phyloP scores from a whole-genome alignment of 2,329 filamentous ascomycete species.

The Fusarium clavum region DNA sequence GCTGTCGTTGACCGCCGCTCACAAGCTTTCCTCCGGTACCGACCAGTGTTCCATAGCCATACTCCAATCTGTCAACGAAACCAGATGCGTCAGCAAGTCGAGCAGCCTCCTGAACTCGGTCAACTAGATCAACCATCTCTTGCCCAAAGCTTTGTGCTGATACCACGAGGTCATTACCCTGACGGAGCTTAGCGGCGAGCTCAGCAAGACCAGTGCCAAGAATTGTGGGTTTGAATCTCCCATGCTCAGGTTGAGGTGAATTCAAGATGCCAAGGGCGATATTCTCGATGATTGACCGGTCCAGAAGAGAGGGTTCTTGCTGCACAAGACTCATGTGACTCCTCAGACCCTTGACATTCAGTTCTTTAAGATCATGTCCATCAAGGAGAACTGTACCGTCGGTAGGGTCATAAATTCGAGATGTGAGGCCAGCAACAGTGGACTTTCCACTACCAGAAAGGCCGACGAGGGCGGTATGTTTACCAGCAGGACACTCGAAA shows the following conservation, averaged over 20 bases:
- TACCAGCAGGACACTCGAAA: slow-evolving; percentile 60
- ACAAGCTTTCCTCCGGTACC: slow-evolving; percentile 66
- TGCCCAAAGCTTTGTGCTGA: slow-evolving; percentile 58
- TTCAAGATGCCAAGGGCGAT: slow-evolving; percentile 63
- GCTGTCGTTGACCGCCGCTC: slow-evolving; percentile 70
- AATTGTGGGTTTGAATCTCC: slow-evolving; percentile 58
- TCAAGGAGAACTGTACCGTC: slow-evolving; percentile 61
- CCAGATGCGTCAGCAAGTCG: slow-evolving; percentile 67
- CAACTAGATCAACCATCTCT: slow-evolving; percentile 63
- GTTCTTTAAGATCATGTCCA: slow-evolving; percentile 58
- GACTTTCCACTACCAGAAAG: slow-evolving; percentile 69
- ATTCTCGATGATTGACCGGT: slow-evolving; percentile 62
- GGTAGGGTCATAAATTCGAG: slow-evolving; percentile 68
- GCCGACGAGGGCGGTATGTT: slow-evolving; percentile 68
- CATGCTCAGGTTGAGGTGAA: slow-evolving; percentile 55
- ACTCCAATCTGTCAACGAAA: slow-evolving; percentile 66
- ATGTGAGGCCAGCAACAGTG: slow-evolving; percentile 65
- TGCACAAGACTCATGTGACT: slow-evolving; percentile 59
- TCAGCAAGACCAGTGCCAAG: slow-evolving; percentile 61
- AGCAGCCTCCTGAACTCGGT: slow-evolving; percentile 62
- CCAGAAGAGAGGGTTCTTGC: slow-evolving; percentile 59
- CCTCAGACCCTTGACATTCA: slow-evolving; percentile 60
- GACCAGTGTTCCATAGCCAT: slow-evolving; percentile 65
- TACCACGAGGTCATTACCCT: slow-evolving; percentile 60
- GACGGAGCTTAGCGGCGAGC: slow-evolving; percentile 63